These are phyloP conservation scores for Graphilbum sp. DNA, from an alignment of 2,329 filamentous ascomycete species.

Conservation along the genomic window DNA sequence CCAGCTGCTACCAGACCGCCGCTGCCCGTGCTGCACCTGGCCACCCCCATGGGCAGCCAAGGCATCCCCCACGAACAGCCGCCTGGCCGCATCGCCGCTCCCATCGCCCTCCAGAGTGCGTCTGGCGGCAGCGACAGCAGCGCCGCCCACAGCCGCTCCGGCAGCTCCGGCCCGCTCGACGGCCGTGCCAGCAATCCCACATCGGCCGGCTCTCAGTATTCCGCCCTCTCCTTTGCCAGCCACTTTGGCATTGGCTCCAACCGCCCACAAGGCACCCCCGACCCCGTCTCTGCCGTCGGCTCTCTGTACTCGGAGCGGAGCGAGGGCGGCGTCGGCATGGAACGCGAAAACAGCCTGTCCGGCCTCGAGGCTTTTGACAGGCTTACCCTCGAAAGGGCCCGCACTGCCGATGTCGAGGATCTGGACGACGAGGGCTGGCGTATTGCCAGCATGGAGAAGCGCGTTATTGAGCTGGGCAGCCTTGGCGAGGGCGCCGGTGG, in stretches of 20 bases:
- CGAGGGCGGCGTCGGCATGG: conserved; percentile 61
- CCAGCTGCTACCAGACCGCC: conserved; percentile 32
- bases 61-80: conserved; percentile 53
- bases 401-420: conserved; percentile 80
- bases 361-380: conserved; percentile 66
- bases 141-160: conserved; percentile 62
- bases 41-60: conserved; percentile 74
- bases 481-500: conserved; percentile 91
- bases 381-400: conserved; percentile 64
- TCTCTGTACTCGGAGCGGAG: conserved; percentile 70
- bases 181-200: conserved; percentile 65
- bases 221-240: conserved; percentile 63
- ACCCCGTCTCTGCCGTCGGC: conserved; percentile 77
- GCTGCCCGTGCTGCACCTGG: conserved; percentile 67
- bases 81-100: conserved; percentile 32
- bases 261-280: conserved; percentile 52
- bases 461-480: conserved; percentile 76
- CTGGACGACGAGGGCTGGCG: conserved; percentile 91
- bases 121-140: conserved; percentile 69
- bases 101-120: conserved; percentile 46
- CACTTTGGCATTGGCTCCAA: conserved; percentile 51
- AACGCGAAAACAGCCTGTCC: conserved; percentile 66
- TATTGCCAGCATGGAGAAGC: conserved; percentile 75
- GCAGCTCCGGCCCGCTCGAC: conserved; percentile 66
- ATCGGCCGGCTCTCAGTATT: conserved; percentile 77